Conservation (phyloP, 441 rosid genomes). For the Pelargonium cotyledonis region DNA sequence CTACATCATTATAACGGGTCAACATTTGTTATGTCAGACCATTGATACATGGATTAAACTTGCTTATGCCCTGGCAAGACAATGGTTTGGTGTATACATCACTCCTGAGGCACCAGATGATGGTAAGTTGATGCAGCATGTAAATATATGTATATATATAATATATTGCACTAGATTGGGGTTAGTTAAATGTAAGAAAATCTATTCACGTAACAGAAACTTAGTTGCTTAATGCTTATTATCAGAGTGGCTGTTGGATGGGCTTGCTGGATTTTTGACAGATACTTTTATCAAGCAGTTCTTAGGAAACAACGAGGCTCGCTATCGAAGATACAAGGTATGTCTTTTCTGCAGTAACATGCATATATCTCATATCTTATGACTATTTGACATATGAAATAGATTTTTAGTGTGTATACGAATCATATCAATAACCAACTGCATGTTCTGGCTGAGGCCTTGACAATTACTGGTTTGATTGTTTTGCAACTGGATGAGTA, state of each 20-base stretch:
- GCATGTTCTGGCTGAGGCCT: neutral
- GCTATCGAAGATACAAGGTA: constrained; percentile 95
- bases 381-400: neutral
- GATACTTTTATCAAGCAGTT: constrained; percentile 86
- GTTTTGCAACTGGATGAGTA: neutral
- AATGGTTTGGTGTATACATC: constrained; percentile 95
- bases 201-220: neutral
- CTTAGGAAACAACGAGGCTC: constrained; percentile 95
- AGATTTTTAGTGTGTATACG: neutral
- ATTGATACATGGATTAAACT: constrained; percentile 86
- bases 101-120: constrained; percentile 78
- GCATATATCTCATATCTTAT: neutral
- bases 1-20: constrained; percentile 22
- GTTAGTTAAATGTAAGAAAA: neutral
- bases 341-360: constrained; percentile 12
- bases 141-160: neutral
- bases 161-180: constrained; percentile 13
- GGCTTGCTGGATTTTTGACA: constrained; percentile 89
- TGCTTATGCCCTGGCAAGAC: constrained; percentile 90
- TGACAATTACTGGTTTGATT: neutral
- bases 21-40: constrained; percentile 47
- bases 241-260: constrained; percentile 96
- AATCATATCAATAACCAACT: neutral
- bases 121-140: constrained; percentile 47
- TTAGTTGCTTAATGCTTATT: constrained; percentile 23